These are phyloP conservation scores for Babesia ovata DNA, from an alignment of 169 alveolate genomes.

Conservation along the genomic window DNA sequence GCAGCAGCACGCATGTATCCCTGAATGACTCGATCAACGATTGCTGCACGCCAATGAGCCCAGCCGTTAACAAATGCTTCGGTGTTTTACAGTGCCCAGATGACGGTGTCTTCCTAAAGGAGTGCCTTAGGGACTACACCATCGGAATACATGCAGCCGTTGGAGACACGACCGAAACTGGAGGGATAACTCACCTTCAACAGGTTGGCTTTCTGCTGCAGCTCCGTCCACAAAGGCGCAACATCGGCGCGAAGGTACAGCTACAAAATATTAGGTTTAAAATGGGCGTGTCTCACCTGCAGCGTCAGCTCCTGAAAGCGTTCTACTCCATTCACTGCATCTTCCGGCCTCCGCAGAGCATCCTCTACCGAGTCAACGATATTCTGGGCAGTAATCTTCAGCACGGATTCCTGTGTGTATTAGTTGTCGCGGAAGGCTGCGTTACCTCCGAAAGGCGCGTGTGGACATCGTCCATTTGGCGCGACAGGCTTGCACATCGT, in stretches of 20 bases:
- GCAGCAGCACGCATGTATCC: constrained; percentile 26
- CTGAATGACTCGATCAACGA: constrained; percentile 27
- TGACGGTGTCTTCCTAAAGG: background rate
- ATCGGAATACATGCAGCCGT: background rate
- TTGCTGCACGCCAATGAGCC: constrained; percentile 3
- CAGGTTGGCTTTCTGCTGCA: constrained; percentile 23
- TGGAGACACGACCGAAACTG: too few relatives aligned
- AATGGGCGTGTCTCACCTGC: constrained; percentile 14
- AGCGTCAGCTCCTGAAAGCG: constrained; percentile 48
- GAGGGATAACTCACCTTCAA: constrained; percentile 17
- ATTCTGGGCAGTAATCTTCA: constrained; percentile 15
- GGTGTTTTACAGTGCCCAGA: background rate
- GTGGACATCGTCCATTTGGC: constrained; percentile 25
- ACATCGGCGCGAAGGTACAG: constrained; percentile 48
- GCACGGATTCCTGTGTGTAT: constrained; percentile 23
- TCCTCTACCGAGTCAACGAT: constrained; percentile 25
- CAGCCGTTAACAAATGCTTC: background rate
- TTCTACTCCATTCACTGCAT: constrained; percentile 19
- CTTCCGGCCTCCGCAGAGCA: constrained; percentile 25
- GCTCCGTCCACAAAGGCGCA: constrained; percentile 36
- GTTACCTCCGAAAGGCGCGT: constrained; percentile 28
- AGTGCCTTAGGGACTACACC: background rate
- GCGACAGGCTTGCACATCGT: background rate
- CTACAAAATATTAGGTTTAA: background rate
- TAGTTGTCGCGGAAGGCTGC: background rate